A percentile compares a stretch with the other conserved stretches of the same genome.
phyloP scores from a whole-genome alignment of 2,329 filamentous ascomycete genomes.

The Diplodia mutila region DNA sequence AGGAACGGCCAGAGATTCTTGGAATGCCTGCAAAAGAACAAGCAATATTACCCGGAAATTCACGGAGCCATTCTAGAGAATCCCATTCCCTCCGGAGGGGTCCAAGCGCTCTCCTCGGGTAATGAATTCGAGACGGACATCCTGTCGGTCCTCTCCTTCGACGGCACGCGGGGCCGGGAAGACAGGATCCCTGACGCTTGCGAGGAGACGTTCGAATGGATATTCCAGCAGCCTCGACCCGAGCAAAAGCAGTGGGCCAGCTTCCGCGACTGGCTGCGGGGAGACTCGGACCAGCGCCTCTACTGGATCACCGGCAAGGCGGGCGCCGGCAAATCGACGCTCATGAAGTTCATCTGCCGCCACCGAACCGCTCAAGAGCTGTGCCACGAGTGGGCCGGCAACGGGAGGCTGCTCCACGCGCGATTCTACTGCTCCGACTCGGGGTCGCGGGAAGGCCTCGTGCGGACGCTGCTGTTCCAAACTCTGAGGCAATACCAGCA shows the following conservation, averaged over 20 bases:
- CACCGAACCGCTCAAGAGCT: conserved; percentile 32
- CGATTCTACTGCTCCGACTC: conserved; percentile 50
- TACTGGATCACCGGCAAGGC: conserved; percentile 50
- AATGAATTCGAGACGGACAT: conserved; percentile 11
- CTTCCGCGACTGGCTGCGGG: conserved; percentile 4
- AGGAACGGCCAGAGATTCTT: neutral
- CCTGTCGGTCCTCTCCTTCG: neutral
- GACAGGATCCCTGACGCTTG: neutral
- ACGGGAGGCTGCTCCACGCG: conserved; percentile 36
- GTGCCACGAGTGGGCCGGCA: conserved; percentile 43
- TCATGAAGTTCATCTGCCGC: conserved; percentile 39
- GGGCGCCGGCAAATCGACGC: conserved; percentile 53
- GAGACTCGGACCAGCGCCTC: neutral
- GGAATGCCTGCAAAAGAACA: neutral
- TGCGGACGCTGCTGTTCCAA: conserved; percentile 44
- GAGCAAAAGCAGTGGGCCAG: neutral
- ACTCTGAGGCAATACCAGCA: conserved; percentile 25
- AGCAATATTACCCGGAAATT: neutral
- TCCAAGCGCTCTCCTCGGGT: neutral
- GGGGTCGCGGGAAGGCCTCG: conserved; percentile 48
- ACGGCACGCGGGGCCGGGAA: neutral
- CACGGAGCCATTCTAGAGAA: neutral
- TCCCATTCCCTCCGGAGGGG: neutral
- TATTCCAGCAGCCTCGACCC: neutral
- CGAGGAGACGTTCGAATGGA: conserved; percentile 9